Base-by-base conservation (phyloP, 495 filamentous ascomycete species). In the Neurospora cerealis region DNA sequence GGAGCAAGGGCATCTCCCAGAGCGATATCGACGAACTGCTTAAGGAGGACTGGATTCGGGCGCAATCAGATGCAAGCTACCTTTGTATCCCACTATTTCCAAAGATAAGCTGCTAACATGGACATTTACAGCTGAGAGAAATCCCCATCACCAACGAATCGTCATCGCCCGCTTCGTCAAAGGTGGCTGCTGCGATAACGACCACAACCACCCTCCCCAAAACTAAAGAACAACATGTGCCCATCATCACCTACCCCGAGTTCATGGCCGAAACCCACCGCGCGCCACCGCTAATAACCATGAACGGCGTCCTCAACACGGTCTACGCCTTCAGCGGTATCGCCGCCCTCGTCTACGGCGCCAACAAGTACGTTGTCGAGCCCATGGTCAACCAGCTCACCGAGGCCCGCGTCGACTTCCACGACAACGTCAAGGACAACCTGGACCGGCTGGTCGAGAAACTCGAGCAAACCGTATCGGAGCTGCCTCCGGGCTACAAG, bases 231-330 rank as follows among this genome's bases (percentile, higher is more conserved):
- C 88, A 91, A 74, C 83, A 89, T 28, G 88, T 93, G 32, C 96
- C 95, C n/a, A 94, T 99, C 76, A 92, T 98, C 78, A 99, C 96
- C 34, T 98, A 98, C 83, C 96, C 96, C 69, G 96, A 99, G 82
- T 98, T 97, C 83, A 90, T 98, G 76, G 85, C 86, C 28, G 93
- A 92, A 39, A 89, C 93, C 9, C 75, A 80, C 1, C 81, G 81
- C 4, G 83, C 86, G 17, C 83, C 87, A 13, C 94, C 96, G 0
- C 84, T 98, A 3, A 87, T 98, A 40, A 96, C 93, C 19, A 87
- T 91, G 73, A 84, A 86, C 46, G 89, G 90, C 48, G 86, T 98
- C 42, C 84, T 95, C 70, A 92, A 90, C 80, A 91, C 94, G 15
- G 84, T 95, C 76, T 94, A 97, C 82, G 85, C 91, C 75, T 90